phyloP scores from a whole-genome alignment of 2,329 filamentous ascomycete genomes.

The Paraconiothyrium brasiliense region DNA sequence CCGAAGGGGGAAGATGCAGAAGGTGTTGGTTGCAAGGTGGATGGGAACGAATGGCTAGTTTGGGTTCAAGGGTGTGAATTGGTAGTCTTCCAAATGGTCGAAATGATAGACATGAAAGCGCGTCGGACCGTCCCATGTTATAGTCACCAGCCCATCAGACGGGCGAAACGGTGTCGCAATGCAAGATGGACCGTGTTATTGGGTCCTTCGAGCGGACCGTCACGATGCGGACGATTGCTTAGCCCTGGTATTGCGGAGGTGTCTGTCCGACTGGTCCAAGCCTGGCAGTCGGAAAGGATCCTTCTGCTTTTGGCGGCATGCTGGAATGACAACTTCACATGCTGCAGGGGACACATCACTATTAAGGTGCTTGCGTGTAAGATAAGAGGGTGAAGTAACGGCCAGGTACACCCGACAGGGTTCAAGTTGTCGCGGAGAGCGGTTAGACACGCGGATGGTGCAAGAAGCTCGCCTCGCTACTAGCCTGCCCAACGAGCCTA shows the following conservation, averaged over 20 bases:
- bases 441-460: constrained; percentile 25
- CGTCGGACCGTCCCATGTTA: constrained; percentile 28
- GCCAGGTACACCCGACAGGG: constrained; percentile 22
- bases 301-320: constrained; percentile 27
- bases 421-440: constrained; percentile 21
- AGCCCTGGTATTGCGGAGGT: constrained; percentile 19
- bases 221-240: constrained; percentile 21
- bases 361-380: constrained; percentile 38
- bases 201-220: constrained; percentile 16
- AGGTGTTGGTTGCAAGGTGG: constrained; percentile 12
- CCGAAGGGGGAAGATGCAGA: constrained; percentile 16
- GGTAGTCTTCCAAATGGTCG: constrained; percentile 13
- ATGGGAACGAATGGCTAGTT: constrained; percentile 14
- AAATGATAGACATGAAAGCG: constrained; percentile 21
- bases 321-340: constrained; percentile 26
- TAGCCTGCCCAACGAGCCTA: constrained; percentile 25
- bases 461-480: constrained; percentile 35
- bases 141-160: constrained; percentile 16
- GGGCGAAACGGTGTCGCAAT: constrained; percentile 21
- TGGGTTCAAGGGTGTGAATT: constrained; percentile 8
- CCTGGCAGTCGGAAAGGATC: constrained; percentile 24
- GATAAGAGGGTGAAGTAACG: constrained; percentile 26
- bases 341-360: constrained; percentile 32
- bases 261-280: constrained; percentile 26
- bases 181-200: constrained; percentile 23